Conservation (phyloP, 2,329 filamentous ascomycete species). For the Penicillium janthinellum region DNA sequence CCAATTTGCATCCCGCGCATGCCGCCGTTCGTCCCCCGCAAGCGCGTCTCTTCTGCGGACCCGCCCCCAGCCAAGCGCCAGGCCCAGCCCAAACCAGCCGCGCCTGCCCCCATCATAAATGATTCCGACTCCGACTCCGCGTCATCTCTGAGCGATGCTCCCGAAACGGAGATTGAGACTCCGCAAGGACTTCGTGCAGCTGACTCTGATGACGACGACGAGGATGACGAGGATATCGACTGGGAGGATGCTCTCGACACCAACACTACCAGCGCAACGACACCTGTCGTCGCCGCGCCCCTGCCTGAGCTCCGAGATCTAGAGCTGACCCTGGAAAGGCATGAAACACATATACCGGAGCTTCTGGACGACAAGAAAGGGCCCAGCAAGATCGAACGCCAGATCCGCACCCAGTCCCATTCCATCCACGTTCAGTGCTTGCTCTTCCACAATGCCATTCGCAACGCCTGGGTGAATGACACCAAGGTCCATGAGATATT, state of each 20-base stretch:
- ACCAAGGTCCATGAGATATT: conserved; percentile 72
- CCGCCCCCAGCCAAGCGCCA: conserved; percentile 40
- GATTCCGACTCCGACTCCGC: conserved; percentile 33
- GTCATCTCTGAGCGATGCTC: conserved; percentile 42
- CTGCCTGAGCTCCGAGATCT: conserved; percentile 66
- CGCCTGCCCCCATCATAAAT: conserved; percentile 27
- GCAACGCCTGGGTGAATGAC: conserved; percentile 84
- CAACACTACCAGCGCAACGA: conserved; percentile 37
- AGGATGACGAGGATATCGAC: conserved; percentile 61
- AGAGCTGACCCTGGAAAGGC: conserved; percentile 66
- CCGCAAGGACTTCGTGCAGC: not conserved
- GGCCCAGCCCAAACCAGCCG: conserved; percentile 26
- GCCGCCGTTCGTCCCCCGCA: conserved; percentile 51
- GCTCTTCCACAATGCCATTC: conserved; percentile 84
- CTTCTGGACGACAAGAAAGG: conserved; percentile 73
- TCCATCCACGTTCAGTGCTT: conserved; percentile 85
- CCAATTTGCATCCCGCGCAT: conserved; percentile 32
- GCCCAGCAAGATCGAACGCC: conserved; percentile 79
- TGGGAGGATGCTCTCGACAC: conserved; percentile 60
- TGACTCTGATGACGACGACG: conserved; percentile 11
- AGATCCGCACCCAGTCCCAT: conserved; percentile 76
- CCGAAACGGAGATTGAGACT: conserved; percentile 22
- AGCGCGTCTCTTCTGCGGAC: conserved; percentile 42
- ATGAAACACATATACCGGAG: conserved; percentile 61
- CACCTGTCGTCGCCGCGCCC: conserved; percentile 46